Evolutionary conservation across 169 alveolate genomes (phyloP).

Genomic region (Plasmodium chabaudi): DNA sequence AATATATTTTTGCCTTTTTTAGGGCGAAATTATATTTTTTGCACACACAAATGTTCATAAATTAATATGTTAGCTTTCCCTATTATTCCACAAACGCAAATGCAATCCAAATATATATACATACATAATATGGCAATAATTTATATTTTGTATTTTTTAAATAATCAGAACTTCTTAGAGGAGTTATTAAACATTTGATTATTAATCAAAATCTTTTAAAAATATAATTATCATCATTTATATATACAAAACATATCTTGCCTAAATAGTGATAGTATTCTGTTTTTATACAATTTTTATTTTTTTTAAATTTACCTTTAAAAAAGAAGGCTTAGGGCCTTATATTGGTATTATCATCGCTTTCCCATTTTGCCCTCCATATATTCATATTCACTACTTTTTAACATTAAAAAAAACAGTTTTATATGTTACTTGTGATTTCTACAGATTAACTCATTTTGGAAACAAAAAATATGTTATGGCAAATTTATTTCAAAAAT

Average conservation of each 20-base stretch:
- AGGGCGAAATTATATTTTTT: no score
- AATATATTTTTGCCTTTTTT: no score
- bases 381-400: no score
- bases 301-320: constrained; percentile 1
- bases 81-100: background rate
- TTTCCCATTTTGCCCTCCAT: background rate
- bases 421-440: no score
- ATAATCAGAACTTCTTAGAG: constrained; percentile 75
- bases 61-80: background rate
- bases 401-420: no score
- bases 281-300: background rate
- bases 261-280: background rate
- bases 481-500: background rate
- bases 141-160: constrained; percentile 18
- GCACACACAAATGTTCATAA: constrained; percentile 9
- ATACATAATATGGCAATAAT: background rate
- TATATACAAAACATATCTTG: constrained; percentile 15
- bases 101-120: constrained; percentile 6
- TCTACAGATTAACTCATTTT: no score
- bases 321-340: background rate
- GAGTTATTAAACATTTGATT: constrained; percentile 64
- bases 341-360: background rate
- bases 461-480: background rate
- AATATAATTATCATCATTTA: constrained; percentile 42
- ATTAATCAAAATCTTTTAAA: constrained; percentile 53